These are phyloP conservation scores for Hymenoscyphus fructigenus DNA, from an alignment of 2,329 filamentous ascomycete species.

Conservation along the genomic window DNA sequence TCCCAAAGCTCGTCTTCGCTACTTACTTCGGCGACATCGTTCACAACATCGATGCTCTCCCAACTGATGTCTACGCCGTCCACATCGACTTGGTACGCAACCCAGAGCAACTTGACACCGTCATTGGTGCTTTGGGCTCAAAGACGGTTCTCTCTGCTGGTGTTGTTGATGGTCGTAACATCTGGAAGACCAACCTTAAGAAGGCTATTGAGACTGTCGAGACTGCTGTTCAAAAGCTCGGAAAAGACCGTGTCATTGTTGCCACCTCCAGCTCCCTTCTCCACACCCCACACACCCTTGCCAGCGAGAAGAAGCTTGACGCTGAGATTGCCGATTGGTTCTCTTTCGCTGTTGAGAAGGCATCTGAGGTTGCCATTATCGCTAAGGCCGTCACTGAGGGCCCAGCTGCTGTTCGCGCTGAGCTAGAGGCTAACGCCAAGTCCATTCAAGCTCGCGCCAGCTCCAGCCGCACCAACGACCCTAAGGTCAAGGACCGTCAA, in stretches of 20 bases:
- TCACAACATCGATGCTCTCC: constrained; percentile 93
- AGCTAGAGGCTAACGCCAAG: constrained; percentile 96
- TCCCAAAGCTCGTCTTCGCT: constrained; percentile 85
- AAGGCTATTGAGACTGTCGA: constrained; percentile 88
- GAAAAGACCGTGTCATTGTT: constrained; percentile 95
- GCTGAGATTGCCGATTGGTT: constrained; percentile 96
- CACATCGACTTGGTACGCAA: constrained; percentile 97
- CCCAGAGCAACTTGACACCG: constrained; percentile 92
- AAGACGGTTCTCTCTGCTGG: constrained; percentile 90
- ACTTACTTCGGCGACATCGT: constrained; percentile 99
- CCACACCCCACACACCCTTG: constrained; percentile 96
- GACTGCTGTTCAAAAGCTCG: constrained; percentile 88
- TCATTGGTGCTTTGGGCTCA: constrained; percentile 77
- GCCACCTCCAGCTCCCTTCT: constrained; percentile 97
- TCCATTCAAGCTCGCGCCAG: constrained; percentile 87
- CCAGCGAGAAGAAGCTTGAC: constrained; percentile 97
- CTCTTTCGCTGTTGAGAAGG: constrained; percentile 96
- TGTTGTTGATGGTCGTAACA: constrained; percentile 98
- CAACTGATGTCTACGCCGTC: constrained; percentile 76
- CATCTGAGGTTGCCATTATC: constrained; percentile 83
- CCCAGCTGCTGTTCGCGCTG: constrained; percentile 77
- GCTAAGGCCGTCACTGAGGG: constrained; percentile 96
- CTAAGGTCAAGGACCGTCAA: constrained; percentile 95
- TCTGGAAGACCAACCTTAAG: constrained; percentile 99
- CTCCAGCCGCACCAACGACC: constrained; percentile 94